phyloP scores from a whole-genome alignment of 1,284 basidiomycete species.

The Tausonia pullulans region DNA sequence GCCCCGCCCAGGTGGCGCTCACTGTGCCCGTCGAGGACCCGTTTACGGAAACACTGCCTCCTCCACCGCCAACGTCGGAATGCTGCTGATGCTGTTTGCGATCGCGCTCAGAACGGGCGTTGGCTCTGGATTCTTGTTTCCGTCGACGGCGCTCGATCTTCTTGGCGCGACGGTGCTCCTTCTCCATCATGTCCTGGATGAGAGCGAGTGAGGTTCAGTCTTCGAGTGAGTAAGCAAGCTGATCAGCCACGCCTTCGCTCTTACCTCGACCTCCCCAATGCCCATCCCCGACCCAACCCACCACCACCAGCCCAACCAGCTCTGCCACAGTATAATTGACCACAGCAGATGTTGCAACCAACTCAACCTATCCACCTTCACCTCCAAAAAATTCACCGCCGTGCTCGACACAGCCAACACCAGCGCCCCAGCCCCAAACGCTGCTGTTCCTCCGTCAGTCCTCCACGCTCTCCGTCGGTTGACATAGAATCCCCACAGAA shows the following conservation, averaged over 20 bases:
- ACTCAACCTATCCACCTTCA: conserved; percentile 61
- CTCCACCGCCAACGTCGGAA: neutral
- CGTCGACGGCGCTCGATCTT: conserved; percentile 15
- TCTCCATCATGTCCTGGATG: conserved; percentile 31
- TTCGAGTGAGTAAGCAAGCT: neutral
- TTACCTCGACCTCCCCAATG: conserved; percentile 40
- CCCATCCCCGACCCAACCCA: conserved; percentile 86
- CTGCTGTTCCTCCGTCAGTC: conserved; percentile 86
- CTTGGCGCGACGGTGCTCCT: conserved; percentile 22
- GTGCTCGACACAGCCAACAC: conserved; percentile 66
- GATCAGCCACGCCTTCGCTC: neutral
- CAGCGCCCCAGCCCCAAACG: conserved; percentile 76
- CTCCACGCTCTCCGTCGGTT: conserved; percentile 90
- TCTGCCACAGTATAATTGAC: conserved; percentile 29
- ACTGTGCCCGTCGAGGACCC: too few relatives aligned
- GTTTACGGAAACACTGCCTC: neutral
- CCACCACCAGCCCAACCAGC: conserved; percentile 64
- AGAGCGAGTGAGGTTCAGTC: neutral
- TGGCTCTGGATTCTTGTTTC: conserved; percentile 27
- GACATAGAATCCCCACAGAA: conserved; percentile 86
- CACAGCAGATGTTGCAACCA: conserved; percentile 27
- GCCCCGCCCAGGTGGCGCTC: neutral
- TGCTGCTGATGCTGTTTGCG: neutral
- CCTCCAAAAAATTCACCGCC: conserved; percentile 72
- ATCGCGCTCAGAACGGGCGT: conserved; percentile 20